Percentiles rank a stretch among this genome's conserved stretches.
phyloP scores from a whole-genome alignment of 1,284 basidiomycete species.

The Fomes fomentarius region DNA sequence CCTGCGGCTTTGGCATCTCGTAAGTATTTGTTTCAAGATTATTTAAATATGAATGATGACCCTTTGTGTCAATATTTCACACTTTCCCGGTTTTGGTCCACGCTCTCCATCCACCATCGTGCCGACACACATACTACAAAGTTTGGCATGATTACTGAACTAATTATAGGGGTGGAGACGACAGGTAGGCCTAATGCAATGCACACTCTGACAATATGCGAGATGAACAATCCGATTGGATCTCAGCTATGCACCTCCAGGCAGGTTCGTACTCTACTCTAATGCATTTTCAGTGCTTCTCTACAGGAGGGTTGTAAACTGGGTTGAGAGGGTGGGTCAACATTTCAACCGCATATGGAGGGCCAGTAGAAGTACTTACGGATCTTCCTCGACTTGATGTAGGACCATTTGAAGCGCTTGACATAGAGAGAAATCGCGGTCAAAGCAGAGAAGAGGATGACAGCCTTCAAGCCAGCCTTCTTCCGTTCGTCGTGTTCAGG shows the following conservation, averaged over 20 bases:
- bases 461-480: conserved; percentile 92
- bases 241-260: conserved; percentile 22
- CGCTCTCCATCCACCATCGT: no score
- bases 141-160: no score
- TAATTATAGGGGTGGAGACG: not conserved
- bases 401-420: conserved; percentile 95
- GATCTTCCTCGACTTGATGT: conserved; percentile 92
- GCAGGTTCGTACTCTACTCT: conserved; percentile 22
- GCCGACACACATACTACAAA: no score
- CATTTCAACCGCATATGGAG: not conserved
- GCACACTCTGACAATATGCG: conserved; percentile 4
- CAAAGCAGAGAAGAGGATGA: conserved; percentile 87
- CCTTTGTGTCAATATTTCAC: no score
- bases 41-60: not conserved
- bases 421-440: conserved; percentile 85
- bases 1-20: conserved; percentile 1
- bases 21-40: not conserved
- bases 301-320: conserved; percentile 59
- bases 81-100: no score
- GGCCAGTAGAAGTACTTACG: conserved; percentile 52
- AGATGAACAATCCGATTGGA: conserved; percentile 20
- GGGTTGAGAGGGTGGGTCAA: conserved; percentile 17
- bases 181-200: not conserved
- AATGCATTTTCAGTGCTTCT: conserved; percentile 35
- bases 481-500: conserved; percentile 99